Conservation (phyloP, 73 alveolate species). For the Stentor roeselii region DNA sequence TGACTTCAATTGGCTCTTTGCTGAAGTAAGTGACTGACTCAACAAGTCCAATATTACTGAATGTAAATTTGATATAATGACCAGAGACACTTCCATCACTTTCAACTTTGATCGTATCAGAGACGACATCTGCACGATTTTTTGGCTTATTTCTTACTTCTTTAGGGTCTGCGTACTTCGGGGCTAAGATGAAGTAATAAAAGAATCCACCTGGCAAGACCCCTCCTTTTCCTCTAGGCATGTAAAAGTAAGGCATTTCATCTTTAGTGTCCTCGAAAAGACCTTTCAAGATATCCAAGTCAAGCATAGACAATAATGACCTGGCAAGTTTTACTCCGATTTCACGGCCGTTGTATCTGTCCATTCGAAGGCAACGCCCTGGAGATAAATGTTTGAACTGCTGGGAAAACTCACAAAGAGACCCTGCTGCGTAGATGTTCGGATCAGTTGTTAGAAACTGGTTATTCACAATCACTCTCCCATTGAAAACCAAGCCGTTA, state of each 20-base stretch:
- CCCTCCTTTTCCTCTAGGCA: conserved; percentile 96
- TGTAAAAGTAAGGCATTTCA: conserved; percentile 92
- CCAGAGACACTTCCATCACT: conserved; percentile 66
- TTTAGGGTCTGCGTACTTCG: conserved; percentile 82
- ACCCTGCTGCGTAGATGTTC: conserved; percentile 95
- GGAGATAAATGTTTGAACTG: conserved; percentile 88
- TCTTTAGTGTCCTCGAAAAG: conserved; percentile 65
- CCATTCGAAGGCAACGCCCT: conserved; percentile 93
- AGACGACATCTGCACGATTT: conserved; percentile 83
- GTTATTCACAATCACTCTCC: conserved; percentile 93
- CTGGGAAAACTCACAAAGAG: conserved; percentile 96
- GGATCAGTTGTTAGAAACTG: conserved; percentile 96
- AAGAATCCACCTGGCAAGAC: conserved; percentile 81
- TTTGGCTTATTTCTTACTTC: conserved; percentile 51
- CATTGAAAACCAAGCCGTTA: conserved; percentile 97
- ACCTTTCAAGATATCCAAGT: conserved; percentile 72
- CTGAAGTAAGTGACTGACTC: conserved; percentile 96
- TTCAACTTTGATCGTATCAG: conserved; percentile 68
- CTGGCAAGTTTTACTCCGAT: conserved; percentile 94
- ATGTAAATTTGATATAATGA: conserved; percentile 89
- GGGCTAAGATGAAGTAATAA: conserved; percentile 89
- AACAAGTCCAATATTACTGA: conserved; percentile 92
- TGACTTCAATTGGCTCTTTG: conserved; percentile 82
- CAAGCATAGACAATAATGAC: conserved; percentile 88
- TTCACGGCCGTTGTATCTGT: conserved; percentile 96